These are phyloP conservation scores for Dissoconium aciculare DNA, from an alignment of 2,329 filamentous ascomycete species.

Conservation along the genomic window DNA sequence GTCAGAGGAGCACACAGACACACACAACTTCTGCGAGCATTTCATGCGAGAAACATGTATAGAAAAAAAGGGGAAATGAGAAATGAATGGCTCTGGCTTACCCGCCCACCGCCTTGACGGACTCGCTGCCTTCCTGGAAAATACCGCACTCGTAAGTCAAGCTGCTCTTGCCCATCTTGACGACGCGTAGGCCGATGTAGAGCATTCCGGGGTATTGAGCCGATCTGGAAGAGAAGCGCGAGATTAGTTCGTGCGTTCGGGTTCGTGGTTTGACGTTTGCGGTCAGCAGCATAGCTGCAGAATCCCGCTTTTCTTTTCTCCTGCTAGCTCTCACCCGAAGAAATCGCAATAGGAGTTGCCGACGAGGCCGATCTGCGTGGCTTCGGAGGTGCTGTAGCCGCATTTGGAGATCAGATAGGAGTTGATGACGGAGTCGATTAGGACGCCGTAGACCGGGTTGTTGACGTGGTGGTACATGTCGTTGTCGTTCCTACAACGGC, in stretches of 20 bases:
- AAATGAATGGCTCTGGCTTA: conserved; percentile 83
- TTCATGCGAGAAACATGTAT: conserved; percentile 38
- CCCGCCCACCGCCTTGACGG: conserved; percentile 69
- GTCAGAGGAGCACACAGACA: too few species aligned
- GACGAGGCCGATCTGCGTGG: conserved; percentile 64
- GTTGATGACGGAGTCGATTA: conserved; percentile 74
- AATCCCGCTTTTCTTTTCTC: too few species aligned
- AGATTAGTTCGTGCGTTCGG: too few species aligned
- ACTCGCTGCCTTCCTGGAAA: conserved; percentile 58
- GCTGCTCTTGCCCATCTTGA: conserved; percentile 70
- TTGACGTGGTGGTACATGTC: conserved; percentile 73
- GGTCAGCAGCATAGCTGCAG: too few species aligned
- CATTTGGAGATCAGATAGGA: conserved; percentile 71
- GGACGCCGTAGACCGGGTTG: conserved; percentile 35
- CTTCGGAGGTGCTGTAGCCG: conserved; percentile 53
- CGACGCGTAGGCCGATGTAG: conserved; percentile 68
- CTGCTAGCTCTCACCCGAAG: conserved; percentile 47
- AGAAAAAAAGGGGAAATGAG: conserved; percentile 30
- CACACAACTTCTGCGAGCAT: too few species aligned
- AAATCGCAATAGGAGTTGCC: conserved; percentile 78
- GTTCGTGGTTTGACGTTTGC: too few species aligned
- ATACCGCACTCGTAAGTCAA: conserved; percentile 82
- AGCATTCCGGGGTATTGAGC: conserved; percentile 69
- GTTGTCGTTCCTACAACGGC: conserved; percentile 62
- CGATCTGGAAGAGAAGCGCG: too few species aligned